phyloP scores from a whole-genome alignment of 768 basidiomycete genomes.

The Suillus spraguei region DNA sequence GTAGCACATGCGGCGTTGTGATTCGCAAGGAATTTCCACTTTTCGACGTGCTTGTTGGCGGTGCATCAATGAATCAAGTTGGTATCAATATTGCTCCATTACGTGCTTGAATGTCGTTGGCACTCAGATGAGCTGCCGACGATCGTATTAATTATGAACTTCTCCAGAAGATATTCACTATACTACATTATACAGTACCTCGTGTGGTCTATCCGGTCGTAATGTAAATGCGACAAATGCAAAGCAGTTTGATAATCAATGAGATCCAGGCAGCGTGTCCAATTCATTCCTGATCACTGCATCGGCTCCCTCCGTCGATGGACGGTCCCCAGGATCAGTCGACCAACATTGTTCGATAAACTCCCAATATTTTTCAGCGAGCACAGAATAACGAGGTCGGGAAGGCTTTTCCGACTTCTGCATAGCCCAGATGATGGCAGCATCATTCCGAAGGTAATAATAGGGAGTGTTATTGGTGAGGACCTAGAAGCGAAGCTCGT shows the following conservation, averaged over 20 bases:
- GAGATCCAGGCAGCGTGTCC: not conserved
- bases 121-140: no score
- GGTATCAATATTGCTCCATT: no score
- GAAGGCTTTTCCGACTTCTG: not conserved
- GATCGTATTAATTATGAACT: no score
- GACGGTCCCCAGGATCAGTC: not conserved
- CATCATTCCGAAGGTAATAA: not conserved
- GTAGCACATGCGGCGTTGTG: no score
- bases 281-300: not conserved
- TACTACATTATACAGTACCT: no score
- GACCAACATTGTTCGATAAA: not conserved
- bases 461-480: not conserved
- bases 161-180: no score
- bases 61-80: no score
- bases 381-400: not conserved
- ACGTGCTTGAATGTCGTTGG: no score
- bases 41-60: no score
- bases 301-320: not conserved
- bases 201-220: no score
- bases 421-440: not conserved
- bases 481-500: not conserved
- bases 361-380: not conserved
- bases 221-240: no score
- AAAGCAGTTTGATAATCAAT: not conserved
- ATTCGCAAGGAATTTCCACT: no score